These are phyloP conservation scores for Aspergillus conjunctus DNA, from an alignment of 495 filamentous ascomycete species.

Conservation along the genomic window DNA sequence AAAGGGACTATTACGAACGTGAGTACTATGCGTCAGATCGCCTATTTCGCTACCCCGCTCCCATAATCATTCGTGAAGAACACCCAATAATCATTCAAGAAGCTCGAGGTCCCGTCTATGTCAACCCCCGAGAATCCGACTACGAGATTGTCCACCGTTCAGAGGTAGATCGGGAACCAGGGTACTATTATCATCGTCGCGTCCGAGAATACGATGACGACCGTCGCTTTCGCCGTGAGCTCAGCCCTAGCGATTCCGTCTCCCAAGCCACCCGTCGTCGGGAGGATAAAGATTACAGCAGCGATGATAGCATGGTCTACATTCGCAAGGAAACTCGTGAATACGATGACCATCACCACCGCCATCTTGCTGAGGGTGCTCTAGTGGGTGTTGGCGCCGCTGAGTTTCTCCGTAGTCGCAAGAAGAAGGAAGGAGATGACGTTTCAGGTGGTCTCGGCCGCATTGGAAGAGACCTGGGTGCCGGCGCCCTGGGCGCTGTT, in stretches of 20 bases:
- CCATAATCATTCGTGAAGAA: constrained; percentile 70
- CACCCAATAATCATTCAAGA: constrained; percentile 77
- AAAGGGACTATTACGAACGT: constrained; percentile 61
- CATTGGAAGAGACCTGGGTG: constrained; percentile 74
- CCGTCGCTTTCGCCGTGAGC: constrained; percentile 52
- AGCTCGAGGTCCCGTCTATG: constrained; percentile 67
- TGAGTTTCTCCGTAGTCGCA: constrained; percentile 70
- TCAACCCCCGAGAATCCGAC: constrained; percentile 64
- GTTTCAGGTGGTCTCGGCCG: constrained; percentile 61
- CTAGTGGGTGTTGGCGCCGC: constrained; percentile 76
- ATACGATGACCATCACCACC: constrained; percentile 67
- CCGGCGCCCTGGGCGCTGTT: constrained; percentile 78
- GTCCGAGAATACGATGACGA: constrained; percentile 60
- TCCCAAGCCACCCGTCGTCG: constrained; percentile 52
- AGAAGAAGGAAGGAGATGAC: constrained; percentile 59
- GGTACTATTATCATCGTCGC: constrained; percentile 68
- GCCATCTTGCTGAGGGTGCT: constrained; percentile 85
- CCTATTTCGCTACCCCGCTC: constrained; percentile 59
- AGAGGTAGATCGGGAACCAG: constrained; percentile 54
- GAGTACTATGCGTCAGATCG: constrained; percentile 49
- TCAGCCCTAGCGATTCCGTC: constrained; percentile 60
- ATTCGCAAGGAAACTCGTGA: constrained; percentile 57
- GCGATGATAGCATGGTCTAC: constrained; percentile 67
- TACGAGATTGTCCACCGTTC: constrained; percentile 71
- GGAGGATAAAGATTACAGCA: constrained; percentile 53